Percentiles rank a stretch among this genome's conserved stretches.
phyloP scores from a whole-genome alignment of 2,329 filamentous ascomycete genomes.

The Pyrenophora tritici-repentis region DNA sequence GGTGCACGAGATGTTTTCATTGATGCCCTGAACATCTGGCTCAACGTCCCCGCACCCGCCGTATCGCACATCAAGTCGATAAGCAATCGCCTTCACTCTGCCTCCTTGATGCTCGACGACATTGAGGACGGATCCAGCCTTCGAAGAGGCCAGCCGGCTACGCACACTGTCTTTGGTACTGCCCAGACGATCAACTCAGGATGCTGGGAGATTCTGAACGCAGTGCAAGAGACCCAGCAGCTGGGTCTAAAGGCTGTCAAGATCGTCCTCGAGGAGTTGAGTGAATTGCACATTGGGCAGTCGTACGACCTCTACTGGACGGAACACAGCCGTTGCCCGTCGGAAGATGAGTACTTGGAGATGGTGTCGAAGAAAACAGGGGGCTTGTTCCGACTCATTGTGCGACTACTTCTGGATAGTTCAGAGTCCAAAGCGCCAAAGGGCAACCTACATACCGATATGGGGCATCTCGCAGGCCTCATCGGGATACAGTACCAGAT shows the following conservation, averaged over 20 bases:
- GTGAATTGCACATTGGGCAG: background rate
- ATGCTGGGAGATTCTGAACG: background rate
- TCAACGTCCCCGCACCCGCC: background rate
- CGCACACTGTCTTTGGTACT: background rate
- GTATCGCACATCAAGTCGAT: background rate
- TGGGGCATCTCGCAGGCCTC: background rate
- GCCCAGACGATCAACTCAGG: background rate
- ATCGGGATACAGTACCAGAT: constrained; percentile 68
- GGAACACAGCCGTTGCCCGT: background rate
- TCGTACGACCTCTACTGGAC: background rate
- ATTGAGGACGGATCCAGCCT: background rate
- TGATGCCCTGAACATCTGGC: background rate
- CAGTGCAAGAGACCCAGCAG: background rate
- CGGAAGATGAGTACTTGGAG: background rate
- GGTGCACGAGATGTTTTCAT: background rate
- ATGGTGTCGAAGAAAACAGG: constrained; percentile 1
- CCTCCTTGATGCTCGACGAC: background rate
- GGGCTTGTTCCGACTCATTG: background rate
- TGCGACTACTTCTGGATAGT: background rate
- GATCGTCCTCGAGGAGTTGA: background rate
- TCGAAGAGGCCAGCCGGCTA: background rate
- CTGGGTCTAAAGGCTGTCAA: background rate
- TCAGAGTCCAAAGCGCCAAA: background rate
- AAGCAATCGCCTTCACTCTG: background rate
- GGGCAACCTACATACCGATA: background rate